Percentiles rank a stretch among this genome's conserved stretches.
Conservation (phyloP, 345 rosid species). For the Lumnitzera racemosa region DNA sequence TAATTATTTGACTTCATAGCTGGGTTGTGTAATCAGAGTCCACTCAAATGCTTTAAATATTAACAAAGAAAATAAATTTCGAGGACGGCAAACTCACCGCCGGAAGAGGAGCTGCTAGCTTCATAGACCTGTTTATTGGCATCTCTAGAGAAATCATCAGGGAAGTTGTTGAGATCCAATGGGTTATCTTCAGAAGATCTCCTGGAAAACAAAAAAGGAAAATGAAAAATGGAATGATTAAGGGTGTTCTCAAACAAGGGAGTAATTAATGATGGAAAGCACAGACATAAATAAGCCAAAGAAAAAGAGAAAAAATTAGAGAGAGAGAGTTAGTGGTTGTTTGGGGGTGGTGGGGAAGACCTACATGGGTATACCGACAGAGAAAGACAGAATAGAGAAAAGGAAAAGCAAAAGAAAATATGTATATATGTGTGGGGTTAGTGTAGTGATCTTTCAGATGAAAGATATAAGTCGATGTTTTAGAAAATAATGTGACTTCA, state of each 20-base stretch:
- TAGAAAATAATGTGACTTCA: conserved; percentile 24
- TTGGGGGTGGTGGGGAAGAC: conserved; percentile 32
- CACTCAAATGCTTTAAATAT: no score
- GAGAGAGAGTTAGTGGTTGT: conserved; percentile 3
- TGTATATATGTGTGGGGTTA: background rate
- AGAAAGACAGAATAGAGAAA: conserved; percentile 21
- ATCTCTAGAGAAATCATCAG: conserved; percentile 64
- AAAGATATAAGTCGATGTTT: conserved; percentile 11
- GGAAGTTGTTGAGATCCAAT: conserved; percentile 95
- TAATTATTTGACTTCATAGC: no score
- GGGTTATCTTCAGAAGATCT: conserved; percentile 78
- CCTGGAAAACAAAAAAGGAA: conserved; percentile 12
- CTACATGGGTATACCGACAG: conserved; percentile 76
- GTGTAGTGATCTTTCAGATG: background rate
- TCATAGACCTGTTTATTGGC: conserved; percentile 47
- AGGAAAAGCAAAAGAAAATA: background rate
- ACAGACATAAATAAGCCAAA: background rate
- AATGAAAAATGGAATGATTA: conserved; percentile 1
- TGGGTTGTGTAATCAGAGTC: no score
- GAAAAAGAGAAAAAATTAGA: background rate
- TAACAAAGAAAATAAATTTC: background rate
- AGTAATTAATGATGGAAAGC: conserved; percentile 13
- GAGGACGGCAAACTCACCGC: conserved; percentile 16
- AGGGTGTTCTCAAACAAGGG: background rate
- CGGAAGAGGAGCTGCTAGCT: conserved; percentile 52